Evolutionary conservation across 495 filamentous ascomycete species (phyloP), one percentile per base, ranked within the genome.

Genomic region (Tetracladium setigerum): DNA sequence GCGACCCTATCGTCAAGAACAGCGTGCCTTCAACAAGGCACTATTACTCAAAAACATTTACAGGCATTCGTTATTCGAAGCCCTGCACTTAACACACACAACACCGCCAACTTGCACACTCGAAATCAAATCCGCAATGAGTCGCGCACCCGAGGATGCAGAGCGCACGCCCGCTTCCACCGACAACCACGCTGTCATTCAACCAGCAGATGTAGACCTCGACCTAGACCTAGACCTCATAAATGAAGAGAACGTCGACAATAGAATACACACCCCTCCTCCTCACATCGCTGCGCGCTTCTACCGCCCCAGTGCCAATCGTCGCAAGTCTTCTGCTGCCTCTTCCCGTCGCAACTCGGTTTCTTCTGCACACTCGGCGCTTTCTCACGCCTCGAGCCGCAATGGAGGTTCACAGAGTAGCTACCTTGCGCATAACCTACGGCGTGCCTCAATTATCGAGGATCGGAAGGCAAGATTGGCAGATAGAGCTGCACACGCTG

Each of bases 401-500:
- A 81, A 82, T 65, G 78, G 77, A 43, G 73, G 78, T 22, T 74
- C 80, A 6, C 84, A 89, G 62, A 84, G 85, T 62, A 86, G 86
- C 56, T 77, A 91, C 64, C 72, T 95, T 45, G 89, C 87, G 30
- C 89, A 95, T 59, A 87, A 96, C 58, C 76, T 96, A 32, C 88
- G 90, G 27, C 86, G 90, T 38, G 83, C 86, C 7, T 91, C 88
- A 18, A 95, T 98, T 44, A 75, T 97, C 47, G 91, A 98, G 63
- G 86, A 78, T 57, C 86, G 92, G 34, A 96, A 95, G 63, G 92
- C 89, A 6, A 81, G 90, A 38, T 77, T 97, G 19, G 92, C 94
- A 44, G 92, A 95, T 62, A 79, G 91, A 36, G 94, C 91, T 10
- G 87, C 88, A 36, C 89, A 98, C 68, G 92, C 89, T 39, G 92